A percentile compares a stretch with the other conserved stretches of the same genome.
These are phyloP conservation scores for Eucalyptus cloeziana DNA, from an alignment of 345 rosid species.

Conservation along the genomic window DNA sequence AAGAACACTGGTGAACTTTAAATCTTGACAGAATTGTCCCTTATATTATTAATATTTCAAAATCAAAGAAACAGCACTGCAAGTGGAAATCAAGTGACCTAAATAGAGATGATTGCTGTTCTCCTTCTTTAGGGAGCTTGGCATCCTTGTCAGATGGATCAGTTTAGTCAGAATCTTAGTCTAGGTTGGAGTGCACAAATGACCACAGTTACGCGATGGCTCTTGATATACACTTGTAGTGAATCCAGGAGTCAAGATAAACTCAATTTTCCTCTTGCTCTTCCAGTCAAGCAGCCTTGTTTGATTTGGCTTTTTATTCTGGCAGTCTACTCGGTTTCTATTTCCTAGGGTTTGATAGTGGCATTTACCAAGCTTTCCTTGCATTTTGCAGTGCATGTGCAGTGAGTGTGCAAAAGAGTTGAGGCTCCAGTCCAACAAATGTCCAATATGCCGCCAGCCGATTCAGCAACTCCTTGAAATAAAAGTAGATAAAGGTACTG, in stretches of 20 bases:
- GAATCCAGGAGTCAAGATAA: neutral
- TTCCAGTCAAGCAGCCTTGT: neutral
- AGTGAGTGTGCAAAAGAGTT: slow-evolving; percentile 17
- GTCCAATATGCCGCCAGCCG: slow-evolving; percentile 20
- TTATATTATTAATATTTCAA: neutral
- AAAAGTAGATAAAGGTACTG: slow-evolving; percentile 7
- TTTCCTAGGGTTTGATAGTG: neutral
- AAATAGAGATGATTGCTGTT: neutral
- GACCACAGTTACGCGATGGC: neutral
- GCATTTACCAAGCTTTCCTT: neutral
- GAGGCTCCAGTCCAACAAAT: slow-evolving; percentile 9
- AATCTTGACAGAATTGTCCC: neutral
- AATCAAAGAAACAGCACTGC: neutral
- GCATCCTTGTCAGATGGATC: neutral
- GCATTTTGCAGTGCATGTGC: slow-evolving; percentile 12
- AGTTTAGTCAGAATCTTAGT: neutral
- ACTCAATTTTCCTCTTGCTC: neutral
- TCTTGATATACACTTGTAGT: neutral
- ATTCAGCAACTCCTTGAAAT: slow-evolving; percentile 20
- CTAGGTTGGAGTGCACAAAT: neutral
- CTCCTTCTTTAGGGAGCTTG: neutral
- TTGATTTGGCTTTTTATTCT: neutral
- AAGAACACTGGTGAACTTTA: neutral
- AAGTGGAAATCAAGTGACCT: neutral
- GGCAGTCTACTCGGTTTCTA: neutral